A percentile compares a stretch with the other conserved stretches of the same genome.
Conservation (phyloP, 345 rosid genomes). For the Populus deltoides region DNA sequence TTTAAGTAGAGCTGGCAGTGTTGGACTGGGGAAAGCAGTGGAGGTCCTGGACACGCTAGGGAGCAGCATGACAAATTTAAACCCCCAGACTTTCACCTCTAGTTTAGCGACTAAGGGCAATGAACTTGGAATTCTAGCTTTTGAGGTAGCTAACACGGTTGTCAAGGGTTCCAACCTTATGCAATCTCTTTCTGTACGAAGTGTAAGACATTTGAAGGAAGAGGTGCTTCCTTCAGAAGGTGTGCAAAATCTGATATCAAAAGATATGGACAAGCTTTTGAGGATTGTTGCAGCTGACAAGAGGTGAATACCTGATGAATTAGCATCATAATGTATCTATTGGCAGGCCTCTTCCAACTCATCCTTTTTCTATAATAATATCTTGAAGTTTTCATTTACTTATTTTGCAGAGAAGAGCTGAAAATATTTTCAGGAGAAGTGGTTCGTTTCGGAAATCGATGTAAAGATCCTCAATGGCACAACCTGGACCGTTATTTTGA, state of each 20-base stretch:
- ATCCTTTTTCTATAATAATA: neutral
- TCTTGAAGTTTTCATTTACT: neutral
- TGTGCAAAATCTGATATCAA: conserved; percentile 72
- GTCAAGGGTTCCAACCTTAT: conserved; percentile 90
- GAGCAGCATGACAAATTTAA: conserved; percentile 86
- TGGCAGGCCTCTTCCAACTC: neutral
- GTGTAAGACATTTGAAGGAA: conserved; percentile 67
- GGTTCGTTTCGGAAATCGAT: conserved; percentile 93
- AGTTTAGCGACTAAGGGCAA: conserved; percentile 68
- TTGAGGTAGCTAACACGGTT: conserved; percentile 93
- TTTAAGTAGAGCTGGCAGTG: conserved; percentile 78
- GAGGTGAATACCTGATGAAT: conserved; percentile 44
- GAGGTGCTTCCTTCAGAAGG: conserved; percentile 86
- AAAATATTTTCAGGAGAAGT: conserved; percentile 88
- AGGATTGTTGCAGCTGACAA: conserved; percentile 84
- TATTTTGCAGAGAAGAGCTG: conserved; percentile 70
- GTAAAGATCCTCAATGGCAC: conserved; percentile 99
- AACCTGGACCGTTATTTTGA: conserved; percentile 89
- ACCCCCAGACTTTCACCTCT: conserved; percentile 51
- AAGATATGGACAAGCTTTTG: conserved; percentile 72
- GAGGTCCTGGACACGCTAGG: conserved; percentile 93
- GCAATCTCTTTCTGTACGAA: conserved; percentile 77
- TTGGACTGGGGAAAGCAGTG: conserved; percentile 81
- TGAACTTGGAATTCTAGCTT: conserved; percentile 72
- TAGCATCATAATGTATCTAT: neutral